These are phyloP conservation scores for Calonectria leucothoes DNA, from an alignment of 2,329 filamentous ascomycete genomes.

Conservation along the genomic window DNA sequence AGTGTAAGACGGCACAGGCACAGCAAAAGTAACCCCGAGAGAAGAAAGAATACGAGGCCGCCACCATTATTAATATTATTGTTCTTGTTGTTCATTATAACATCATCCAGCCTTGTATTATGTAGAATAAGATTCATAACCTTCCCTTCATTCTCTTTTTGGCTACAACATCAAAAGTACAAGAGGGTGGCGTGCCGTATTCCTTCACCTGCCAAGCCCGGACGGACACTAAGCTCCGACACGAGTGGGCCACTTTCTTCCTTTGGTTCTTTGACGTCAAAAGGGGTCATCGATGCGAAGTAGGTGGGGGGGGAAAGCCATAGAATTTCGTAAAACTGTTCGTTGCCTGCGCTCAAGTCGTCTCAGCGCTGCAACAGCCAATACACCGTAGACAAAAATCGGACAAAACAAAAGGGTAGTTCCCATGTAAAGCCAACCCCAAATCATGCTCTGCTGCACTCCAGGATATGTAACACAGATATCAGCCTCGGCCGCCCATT, in stretches of 20 bases:
- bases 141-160: neutral
- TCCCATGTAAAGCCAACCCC: neutral
- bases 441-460: conserved; percentile 16
- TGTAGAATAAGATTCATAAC: neutral
- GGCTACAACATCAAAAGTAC: neutral
- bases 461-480: conserved; percentile 34
- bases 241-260: neutral
- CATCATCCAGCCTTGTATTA: neutral
- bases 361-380: conserved; percentile 17
- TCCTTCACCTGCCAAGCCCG: neutral
- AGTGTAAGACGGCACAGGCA: neutral
- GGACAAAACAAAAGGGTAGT: conserved; percentile 5
- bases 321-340: conserved; percentile 21
- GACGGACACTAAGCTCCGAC: neutral
- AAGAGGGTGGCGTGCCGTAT: neutral
- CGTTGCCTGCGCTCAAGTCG: conserved; percentile 22
- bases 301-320: neutral
- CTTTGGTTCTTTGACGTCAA: neutral
- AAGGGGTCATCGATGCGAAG: neutral
- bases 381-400: conserved; percentile 12
- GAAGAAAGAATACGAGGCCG: neutral
- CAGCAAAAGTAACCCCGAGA: neutral
- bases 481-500: conserved; percentile 21
- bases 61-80: neutral
- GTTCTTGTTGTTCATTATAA: no score